Evolutionary conservation across 768 basidiomycete species (phyloP).

Genomic region (Suillus plorans): DNA sequence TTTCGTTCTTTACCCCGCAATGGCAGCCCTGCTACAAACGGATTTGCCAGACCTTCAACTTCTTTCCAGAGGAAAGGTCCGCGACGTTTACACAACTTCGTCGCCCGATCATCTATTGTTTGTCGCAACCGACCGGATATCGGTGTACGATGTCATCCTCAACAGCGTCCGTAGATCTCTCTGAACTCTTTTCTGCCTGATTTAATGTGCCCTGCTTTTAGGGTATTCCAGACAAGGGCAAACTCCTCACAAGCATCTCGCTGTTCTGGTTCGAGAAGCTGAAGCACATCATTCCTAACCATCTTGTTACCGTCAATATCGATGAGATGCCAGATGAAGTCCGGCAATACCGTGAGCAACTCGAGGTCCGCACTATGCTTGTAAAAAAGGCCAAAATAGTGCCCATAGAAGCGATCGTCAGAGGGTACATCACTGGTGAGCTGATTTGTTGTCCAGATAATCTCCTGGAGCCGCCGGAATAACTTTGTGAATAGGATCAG

Average conservation of each 20-base stretch:
- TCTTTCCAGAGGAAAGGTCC: slow-evolving; percentile 90
- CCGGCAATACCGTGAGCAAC: slow-evolving; percentile 65
- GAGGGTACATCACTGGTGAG: slow-evolving; percentile 95
- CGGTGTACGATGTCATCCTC: slow-evolving; percentile 94
- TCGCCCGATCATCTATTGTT: slow-evolving; percentile 78
- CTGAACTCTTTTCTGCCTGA: neutral
- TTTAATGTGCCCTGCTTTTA: slow-evolving; percentile 30
- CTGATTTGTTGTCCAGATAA: neutral
- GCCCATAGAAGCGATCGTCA: slow-evolving; percentile 92
- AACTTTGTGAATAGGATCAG: slow-evolving; percentile 65
- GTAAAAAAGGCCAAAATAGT: slow-evolving; percentile 87
- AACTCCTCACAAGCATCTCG: slow-evolving; percentile 85
- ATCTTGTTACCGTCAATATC: slow-evolving; percentile 77
- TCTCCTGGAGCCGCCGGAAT: neutral
- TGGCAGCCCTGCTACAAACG: slow-evolving; percentile 50
- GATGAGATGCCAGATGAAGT: slow-evolving; percentile 84
- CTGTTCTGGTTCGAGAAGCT: slow-evolving; percentile 95
- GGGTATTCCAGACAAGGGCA: slow-evolving; percentile 95
- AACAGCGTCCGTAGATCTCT: slow-evolving; percentile 67
- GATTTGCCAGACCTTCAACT: slow-evolving; percentile 63
- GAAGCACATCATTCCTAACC: slow-evolving; percentile 77
- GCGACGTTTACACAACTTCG: slow-evolving; percentile 86
- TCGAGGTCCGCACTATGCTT: slow-evolving; percentile 87
- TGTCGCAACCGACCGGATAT: slow-evolving; percentile 94
- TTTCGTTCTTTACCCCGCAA: slow-evolving; percentile 12